Base-by-base conservation (phyloP, 441 rosid species). In the Erodium trifolium region DNA sequence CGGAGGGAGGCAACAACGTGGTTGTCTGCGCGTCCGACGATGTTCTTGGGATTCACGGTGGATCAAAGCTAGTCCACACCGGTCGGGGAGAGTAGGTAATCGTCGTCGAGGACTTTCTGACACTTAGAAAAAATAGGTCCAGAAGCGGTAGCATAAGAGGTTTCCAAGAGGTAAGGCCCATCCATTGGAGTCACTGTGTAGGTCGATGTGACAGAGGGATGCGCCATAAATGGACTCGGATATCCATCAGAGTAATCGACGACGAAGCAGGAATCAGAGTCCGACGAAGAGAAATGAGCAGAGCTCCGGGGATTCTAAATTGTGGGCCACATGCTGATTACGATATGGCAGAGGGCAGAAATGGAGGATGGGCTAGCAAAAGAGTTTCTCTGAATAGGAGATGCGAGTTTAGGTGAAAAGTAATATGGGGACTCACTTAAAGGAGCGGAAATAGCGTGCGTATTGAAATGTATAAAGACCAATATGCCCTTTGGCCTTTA, bases 41-140 rank as follows among this genome's bases (percentile, higher is more conserved):
- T 76, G 81, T 92, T 79, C 0, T 88, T 86, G 72, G 90, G 91
- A 35, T 80, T 80, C 1, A 86, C 2, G 3, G 45, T 77, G 23
- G 91, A 88, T 65, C 70, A 82, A 72, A 91, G 85, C 96, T 91
- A 89, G 78, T 91, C 98, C 93, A 92, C 78, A 18, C 97, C 98
- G 68, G 87, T 83, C 6, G 96, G 98, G 2, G 83, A 75, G 79
- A 90, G 89, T 11, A 88, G 81, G 78, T 85, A 93, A 45, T 82
- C 88, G 14, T 82, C 88, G 14, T 91, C 57, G 35, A 96, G 94
- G 0, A 83, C 71, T 77, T 92, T 92, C 34, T 78, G 88, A 10
- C 85, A 76, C 68, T 76, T 88, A 7, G 82, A 66, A 34, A 34
- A 93, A 73, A 76, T 84, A 90, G 47, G 79, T 74, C 19, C 67